Evolutionary conservation across 1,284 basidiomycete species (phyloP), one percentile per base, ranked within the genome.

Genomic region (Cutaneotrichosporon daszewskae): DNA sequence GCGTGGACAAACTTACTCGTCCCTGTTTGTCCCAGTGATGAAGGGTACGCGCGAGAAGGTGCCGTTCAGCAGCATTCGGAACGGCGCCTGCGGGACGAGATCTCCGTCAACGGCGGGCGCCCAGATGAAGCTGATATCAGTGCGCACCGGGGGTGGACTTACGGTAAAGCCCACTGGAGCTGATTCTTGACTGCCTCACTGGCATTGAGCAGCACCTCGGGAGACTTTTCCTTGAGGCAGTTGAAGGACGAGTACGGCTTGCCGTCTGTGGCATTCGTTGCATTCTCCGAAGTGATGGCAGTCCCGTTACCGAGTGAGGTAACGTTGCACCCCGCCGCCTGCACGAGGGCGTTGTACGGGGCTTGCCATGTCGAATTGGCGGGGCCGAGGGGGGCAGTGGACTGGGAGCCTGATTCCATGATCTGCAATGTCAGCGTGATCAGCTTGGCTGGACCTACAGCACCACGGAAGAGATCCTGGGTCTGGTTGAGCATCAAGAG

Each of bases 381-480:
- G 3, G 20, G 25, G n/a, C 11, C 16, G 31, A 6, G 18, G 12
- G 20, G 31, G 4, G 11, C 17, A 7, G 31, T 12, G n/a, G 43
- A n/a, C 13, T 27, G 56, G 13, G 61, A 59, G 11, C 71, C 72
- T 13, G 64, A 68, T 37, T 71, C 57, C 57, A 73, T 63, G 45
- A 74, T 72, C 12, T 39, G 18, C n/a, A n/a, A 14, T 9, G 27
- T 37, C 24, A 27, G 36, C 18, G 12, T 18, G 16, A 14, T 6
- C 4, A n/a, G 3, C 7, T 7, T 26, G 4, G 23, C 10, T 19
- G 10, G 7, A 23, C 28, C 25, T 22, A 43, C 28, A 2, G 70
- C 69, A 5, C 51, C 59, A 12, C 58, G 58, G 64, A 73, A 74
- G 11, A 71, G 53, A 26, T 58, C 53, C 23, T 50, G 44, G 29